A percentile compares a stretch with the other conserved stretches of the same genome.
Conservation (phyloP, 108 stramenopile genomes). For the Chaetoceros tenuissimus region DNA sequence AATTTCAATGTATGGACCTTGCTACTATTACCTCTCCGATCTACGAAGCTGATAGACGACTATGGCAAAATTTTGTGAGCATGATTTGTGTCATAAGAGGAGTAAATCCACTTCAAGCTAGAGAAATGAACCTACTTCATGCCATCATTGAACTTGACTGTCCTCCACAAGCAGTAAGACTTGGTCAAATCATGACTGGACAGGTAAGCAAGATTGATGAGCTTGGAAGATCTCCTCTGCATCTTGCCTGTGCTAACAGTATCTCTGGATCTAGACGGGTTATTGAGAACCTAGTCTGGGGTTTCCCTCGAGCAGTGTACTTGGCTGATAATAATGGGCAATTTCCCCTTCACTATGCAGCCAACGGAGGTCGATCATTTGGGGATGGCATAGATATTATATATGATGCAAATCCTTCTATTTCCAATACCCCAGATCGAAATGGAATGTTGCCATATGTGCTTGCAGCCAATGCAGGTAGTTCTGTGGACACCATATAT, state of each 20-base stretch:
- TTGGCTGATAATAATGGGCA: constrained; percentile 10
- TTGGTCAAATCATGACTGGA: background rate
- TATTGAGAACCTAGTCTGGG: background rate
- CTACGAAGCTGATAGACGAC: background rate
- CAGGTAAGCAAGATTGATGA: constrained; percentile 22
- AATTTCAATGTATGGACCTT: background rate
- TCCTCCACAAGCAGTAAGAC: background rate
- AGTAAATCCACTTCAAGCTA: background rate
- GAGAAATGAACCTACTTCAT: too few relatives aligned
- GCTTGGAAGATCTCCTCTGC: constrained; percentile 28
- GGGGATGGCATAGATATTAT: constrained; percentile 10
- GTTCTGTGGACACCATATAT: background rate
- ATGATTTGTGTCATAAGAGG: background rate
- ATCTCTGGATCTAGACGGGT: background rate
- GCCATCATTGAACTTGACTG: background rate
- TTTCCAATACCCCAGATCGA: constrained; percentile 13
- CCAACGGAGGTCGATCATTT: background rate
- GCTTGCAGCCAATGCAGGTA: constrained; percentile 7
- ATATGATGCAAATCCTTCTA: constrained; percentile 27
- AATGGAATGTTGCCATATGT: constrained; percentile 31
- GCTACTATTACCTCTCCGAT: background rate
- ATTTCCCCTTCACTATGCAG: background rate
- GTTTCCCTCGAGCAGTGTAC: background rate
- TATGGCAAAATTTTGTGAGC: background rate
- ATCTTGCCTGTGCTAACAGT: constrained; percentile 10